Evolutionary conservation across 352 stramenopile species (phyloP).

Genomic region (Phytophthora parvispora): DNA sequence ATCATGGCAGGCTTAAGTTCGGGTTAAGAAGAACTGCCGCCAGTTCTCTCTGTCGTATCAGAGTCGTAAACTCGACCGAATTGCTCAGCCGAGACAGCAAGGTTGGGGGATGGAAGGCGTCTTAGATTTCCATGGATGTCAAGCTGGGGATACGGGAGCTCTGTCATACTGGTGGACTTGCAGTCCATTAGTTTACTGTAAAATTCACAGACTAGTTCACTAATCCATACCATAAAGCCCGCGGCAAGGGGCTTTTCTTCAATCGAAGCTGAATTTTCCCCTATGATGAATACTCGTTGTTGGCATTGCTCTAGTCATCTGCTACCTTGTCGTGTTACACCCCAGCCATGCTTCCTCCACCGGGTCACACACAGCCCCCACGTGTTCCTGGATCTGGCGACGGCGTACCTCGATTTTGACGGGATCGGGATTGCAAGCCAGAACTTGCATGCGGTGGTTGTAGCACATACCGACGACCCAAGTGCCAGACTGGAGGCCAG

Average conservation of each 20-base stretch:
- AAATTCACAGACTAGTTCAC: too few species aligned
- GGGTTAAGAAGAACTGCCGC: too few species aligned
- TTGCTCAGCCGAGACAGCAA: constrained; percentile 27
- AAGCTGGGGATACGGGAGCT: constrained; percentile 44
- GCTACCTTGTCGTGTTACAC: constrained; percentile 8
- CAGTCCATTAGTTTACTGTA: too few species aligned
- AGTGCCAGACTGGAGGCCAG: constrained; percentile 3
- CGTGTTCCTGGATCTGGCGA: constrained; percentile 29
- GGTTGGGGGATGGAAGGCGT: constrained; percentile 28
- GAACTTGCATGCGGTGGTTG: constrained; percentile 44
- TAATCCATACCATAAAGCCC: too few species aligned
- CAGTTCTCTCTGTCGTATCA: constrained; percentile 24
- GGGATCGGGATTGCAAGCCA: constrained; percentile 39
- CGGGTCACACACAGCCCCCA: constrained; percentile 27
- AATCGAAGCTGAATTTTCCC: too few species aligned
- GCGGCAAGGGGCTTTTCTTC: too few species aligned
- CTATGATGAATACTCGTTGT: too few species aligned
- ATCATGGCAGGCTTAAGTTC: constrained; percentile 21
- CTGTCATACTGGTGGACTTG: constrained; percentile 32
- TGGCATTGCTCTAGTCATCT: too few species aligned
- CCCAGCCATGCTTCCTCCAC: constrained; percentile 48
- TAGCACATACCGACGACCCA: constrained; percentile 44
- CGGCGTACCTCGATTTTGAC: constrained; percentile 39
- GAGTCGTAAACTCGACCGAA: constrained; percentile 25
- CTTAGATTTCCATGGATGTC: constrained; percentile 27